phyloP scores from a whole-genome alignment of 208 protist species.

The Leishmania mexicana region DNA sequence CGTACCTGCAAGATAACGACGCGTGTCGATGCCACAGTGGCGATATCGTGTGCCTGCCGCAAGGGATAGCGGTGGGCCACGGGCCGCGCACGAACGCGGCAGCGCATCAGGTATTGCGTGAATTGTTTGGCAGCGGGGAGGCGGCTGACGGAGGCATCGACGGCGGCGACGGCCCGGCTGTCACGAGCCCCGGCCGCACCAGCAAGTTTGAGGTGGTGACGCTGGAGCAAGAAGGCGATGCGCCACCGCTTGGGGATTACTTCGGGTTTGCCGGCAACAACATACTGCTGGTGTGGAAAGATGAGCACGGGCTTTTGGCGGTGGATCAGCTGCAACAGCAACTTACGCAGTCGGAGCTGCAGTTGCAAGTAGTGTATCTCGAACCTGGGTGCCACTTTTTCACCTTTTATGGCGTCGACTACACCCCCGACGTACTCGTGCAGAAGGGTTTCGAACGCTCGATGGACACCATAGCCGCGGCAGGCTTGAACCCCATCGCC shows the following conservation, averaged over 20 bases:
- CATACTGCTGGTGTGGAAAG: conserved; percentile 89
- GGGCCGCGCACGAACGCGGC: conserved; percentile 87
- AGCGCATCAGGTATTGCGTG: conserved; percentile 75
- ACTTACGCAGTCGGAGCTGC: conserved; percentile 15
- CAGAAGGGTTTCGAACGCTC: conserved; percentile 91
- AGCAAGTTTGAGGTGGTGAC: conserved; percentile 79
- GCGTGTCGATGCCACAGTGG: conserved; percentile 85
- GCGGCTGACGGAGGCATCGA: conserved; percentile 1
- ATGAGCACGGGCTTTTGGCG: conserved; percentile 90
- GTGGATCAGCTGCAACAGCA: conserved; percentile 91
- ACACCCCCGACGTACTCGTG: conserved; percentile 82
- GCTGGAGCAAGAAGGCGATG: conserved; percentile 90
- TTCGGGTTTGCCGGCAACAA: conserved; percentile 93
- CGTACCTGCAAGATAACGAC: conserved; percentile 86
- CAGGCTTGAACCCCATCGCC: conserved; percentile 89
- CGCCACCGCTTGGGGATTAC: conserved; percentile 91
- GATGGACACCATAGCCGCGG: conserved; percentile 87
- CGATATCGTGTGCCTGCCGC: conserved; percentile 86
- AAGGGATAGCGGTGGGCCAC: conserved; percentile 85
- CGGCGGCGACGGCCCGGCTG: not conserved
- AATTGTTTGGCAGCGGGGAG: conserved; percentile 47
- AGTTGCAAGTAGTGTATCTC: conserved; percentile 72
- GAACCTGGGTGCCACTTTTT: conserved; percentile 93
- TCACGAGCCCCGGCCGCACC: not conserved
- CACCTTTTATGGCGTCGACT: conserved; percentile 87